phyloP scores from a whole-genome alignment of 441 rosid genomes.

The Populus hybrid region DNA sequence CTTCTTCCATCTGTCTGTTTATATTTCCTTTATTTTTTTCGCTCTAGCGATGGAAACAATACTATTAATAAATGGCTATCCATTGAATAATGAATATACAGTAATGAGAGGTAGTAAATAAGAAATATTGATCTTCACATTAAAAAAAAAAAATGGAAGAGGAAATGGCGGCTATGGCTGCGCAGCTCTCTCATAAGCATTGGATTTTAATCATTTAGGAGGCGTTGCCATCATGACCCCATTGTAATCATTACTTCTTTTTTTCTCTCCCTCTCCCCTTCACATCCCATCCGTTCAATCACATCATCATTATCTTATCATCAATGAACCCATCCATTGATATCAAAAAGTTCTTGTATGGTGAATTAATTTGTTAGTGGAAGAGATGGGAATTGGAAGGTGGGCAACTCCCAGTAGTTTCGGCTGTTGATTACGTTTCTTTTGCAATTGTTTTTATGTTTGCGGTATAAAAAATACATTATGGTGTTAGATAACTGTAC shows the following conservation, averaged over 20 bases:
- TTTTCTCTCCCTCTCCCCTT: too few relatives aligned
- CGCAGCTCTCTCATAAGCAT: slow-evolving; percentile 38
- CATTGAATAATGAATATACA: background rate
- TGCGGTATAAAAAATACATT: too few relatives aligned
- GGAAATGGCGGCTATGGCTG: slow-evolving; percentile 97
- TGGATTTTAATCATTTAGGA: slow-evolving; percentile 24
- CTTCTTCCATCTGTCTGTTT: slow-evolving; percentile 4
- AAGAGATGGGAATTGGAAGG: background rate
- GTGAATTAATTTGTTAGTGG: background rate
- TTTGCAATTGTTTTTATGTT: too few relatives aligned
- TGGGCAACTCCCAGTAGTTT: too few relatives aligned
- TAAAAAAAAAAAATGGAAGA: slow-evolving; percentile 12
- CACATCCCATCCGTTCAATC: too few relatives aligned
- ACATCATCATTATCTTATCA: background rate
- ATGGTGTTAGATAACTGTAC: too few relatives aligned
- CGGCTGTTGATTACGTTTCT: too few relatives aligned
- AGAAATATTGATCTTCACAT: slow-evolving; percentile 10
- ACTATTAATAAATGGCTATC: too few relatives aligned
- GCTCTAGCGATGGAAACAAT: too few relatives aligned
- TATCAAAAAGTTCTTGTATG: too few relatives aligned
- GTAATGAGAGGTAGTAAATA: slow-evolving; percentile 10
- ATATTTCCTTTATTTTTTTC: background rate
- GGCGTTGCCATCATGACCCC: slow-evolving; percentile 43
- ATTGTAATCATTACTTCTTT: slow-evolving; percentile 38
- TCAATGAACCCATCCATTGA: background rate